A percentile compares a stretch with the other conserved stretches of the same genome.
These are phyloP conservation scores for Lycium barbarum DNA, from an alignment of 257 asterid genomes.

Conservation along the genomic window DNA sequence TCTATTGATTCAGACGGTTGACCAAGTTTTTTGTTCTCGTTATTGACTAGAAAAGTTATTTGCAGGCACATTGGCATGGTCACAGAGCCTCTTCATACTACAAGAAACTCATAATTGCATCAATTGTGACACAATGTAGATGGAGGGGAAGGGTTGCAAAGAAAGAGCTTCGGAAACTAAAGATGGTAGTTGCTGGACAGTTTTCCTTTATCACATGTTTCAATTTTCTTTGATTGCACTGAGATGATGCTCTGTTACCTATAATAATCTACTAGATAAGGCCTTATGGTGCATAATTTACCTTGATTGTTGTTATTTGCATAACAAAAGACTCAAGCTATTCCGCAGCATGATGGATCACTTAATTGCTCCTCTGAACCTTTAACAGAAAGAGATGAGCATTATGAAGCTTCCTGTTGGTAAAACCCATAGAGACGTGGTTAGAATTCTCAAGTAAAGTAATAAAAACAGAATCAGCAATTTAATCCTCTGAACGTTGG, in stretches of 20 bases:
- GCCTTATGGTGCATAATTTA: neutral
- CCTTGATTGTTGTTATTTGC: conserved; percentile 25
- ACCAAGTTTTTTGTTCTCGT: conserved; percentile 18
- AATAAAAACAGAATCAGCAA: neutral
- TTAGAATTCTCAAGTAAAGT: neutral
- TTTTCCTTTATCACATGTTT: conserved; percentile 1
- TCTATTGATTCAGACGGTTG: conserved; percentile 28
- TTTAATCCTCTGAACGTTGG: neutral
- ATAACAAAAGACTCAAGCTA: neutral
- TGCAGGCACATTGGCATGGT: conserved; percentile 90
- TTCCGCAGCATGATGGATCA: conserved; percentile 20
- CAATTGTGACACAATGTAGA: conserved; percentile 77
- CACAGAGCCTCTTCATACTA: conserved; percentile 73
- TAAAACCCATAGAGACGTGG: neutral
- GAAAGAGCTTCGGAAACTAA: conserved; percentile 82
- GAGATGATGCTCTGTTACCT: neutral
- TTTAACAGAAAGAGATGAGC: neutral
- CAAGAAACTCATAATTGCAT: conserved; percentile 72
- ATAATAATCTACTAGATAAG: neutral
- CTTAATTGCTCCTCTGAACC: conserved; percentile 21
- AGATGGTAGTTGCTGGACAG: conserved; percentile 60
- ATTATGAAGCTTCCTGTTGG: conserved; percentile 15
- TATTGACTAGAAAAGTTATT: conserved; percentile 41
- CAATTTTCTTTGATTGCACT: conserved; percentile 21
- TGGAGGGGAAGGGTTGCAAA: conserved; percentile 87